Percentiles rank a stretch among this genome's conserved stretches.
These are phyloP conservation scores for Phaeomoniella chlamydospora DNA, from an alignment of 2,329 filamentous ascomycete genomes.

Conservation along the genomic window DNA sequence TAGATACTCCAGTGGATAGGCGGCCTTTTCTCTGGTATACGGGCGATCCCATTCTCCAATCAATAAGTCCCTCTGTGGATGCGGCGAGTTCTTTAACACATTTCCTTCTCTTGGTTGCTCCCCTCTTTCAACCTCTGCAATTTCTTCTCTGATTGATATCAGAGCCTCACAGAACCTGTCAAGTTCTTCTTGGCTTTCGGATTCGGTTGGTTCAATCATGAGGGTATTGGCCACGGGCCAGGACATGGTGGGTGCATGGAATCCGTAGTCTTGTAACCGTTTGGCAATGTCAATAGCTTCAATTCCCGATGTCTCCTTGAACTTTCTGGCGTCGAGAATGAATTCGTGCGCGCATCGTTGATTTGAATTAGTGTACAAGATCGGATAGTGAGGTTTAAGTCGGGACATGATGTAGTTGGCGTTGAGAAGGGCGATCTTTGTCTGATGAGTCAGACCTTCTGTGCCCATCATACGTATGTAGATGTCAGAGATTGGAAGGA, in stretches of 20 bases:
- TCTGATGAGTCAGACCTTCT: constrained; percentile 71
- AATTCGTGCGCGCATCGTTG: constrained; percentile 93
- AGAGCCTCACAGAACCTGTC: constrained; percentile 87
- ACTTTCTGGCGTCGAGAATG: constrained; percentile 76
- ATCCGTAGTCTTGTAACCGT: constrained; percentile 91
- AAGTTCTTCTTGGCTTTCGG: constrained; percentile 79
- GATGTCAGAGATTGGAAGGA: constrained; percentile 85
- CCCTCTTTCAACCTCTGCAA: constrained; percentile 68
- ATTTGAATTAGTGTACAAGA: constrained; percentile 84
- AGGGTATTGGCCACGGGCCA: constrained; percentile 91
- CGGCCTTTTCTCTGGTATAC: constrained; percentile 69
- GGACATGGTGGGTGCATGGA: constrained; percentile 94
- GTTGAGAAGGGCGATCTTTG: constrained; percentile 84
- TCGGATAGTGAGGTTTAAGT: constrained; percentile 71
- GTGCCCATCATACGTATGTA: constrained; percentile 91
- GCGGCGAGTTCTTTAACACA: constrained; percentile 78
- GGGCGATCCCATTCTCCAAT: constrained; percentile 64
- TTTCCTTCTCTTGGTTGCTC: constrained; percentile 61
- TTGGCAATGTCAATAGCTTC: constrained; percentile 95
- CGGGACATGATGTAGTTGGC: constrained; percentile 92
- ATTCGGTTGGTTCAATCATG: constrained; percentile 97
- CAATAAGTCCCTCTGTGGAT: constrained; percentile 70
- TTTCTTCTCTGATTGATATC: constrained; percentile 74
- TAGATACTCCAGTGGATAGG: constrained; percentile 70
- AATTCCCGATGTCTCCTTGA: constrained; percentile 68